Evolutionary conservation across 2,329 filamentous ascomycete genomes (phyloP), one percentile per base, ranked within the genome.

Genomic region (Pyrenophora tritici-repentis): DNA sequence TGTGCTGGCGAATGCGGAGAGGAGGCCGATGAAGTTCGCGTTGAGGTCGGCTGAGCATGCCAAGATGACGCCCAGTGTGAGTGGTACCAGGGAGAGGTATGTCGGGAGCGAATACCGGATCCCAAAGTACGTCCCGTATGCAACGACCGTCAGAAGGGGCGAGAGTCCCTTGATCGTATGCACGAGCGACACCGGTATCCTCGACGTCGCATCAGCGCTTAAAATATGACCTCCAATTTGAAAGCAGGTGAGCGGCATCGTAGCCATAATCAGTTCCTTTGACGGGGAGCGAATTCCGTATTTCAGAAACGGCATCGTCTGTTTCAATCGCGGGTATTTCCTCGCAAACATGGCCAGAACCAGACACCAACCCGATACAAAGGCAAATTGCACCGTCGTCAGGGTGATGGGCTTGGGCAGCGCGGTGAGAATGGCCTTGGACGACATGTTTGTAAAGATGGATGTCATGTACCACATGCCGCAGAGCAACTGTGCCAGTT

Each of bases 151-250:
- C 73, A 99, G 95, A 6, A 99, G 80, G 3, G 94, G 94, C 2
- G 93, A 97, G 20, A 99, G 84, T 6, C 94, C 94, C 77, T 99
- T 99, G 76, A 99, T 97, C 1, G 94, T 99, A 75, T 99, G 94
- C 3, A 99, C 94, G 31, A 99, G 83, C 6, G 94, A 97, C 1
- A 99, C 94, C 0, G 94, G 93, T 47, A 99, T 97, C 71, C 91
- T 90, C 42, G 91, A 88, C 26, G 93, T 99, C 22, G 94, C 93
- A 59, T 91, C 94, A 5, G 93, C 96, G 73, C 90, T 96, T 37
- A 97, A 80, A 34, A 99, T 88, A 74, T 99, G 94, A 4, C 94
- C 94, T 31, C 88, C 88, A 43, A 99, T 90, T 74, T 97, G 92
- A 73, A 99, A 99, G 22, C 88, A 82, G 1, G 94, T 93, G 29